phyloP scores from a whole-genome alignment of 768 basidiomycete species.

The Mycena indigotica region DNA sequence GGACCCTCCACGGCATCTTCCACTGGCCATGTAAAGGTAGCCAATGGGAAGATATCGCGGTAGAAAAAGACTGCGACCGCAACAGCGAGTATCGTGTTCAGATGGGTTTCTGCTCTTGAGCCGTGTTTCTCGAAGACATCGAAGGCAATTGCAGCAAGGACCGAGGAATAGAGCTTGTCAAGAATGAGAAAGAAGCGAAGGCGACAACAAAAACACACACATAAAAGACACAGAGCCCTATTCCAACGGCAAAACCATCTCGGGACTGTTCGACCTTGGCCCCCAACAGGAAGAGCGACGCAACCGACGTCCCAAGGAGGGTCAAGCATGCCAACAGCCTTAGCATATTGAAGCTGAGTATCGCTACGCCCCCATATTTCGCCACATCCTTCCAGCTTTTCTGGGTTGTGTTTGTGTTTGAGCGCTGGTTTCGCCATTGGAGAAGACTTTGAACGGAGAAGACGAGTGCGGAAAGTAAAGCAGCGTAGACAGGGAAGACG shows the following conservation, averaged over 20 bases:
- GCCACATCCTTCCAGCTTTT: conserved; percentile 15
- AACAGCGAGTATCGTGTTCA: conserved; percentile 32
- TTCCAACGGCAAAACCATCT: neutral
- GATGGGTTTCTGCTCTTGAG: conserved; percentile 22
- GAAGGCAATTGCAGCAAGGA: conserved; percentile 2
- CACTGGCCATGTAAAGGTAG: conserved; percentile 49
- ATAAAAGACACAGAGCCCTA: conserved; percentile 14
- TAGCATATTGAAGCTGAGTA: conserved; percentile 5
- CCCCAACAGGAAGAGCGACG: conserved; percentile 1
- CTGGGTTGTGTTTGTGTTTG: neutral
- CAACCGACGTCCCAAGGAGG: conserved; percentile 13
- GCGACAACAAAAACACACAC: conserved; percentile 8
- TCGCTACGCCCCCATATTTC: conserved; percentile 10
- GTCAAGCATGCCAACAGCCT: conserved; percentile 8
- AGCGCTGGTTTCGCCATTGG: neutral
- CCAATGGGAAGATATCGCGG: conserved; percentile 61
- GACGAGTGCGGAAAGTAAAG: conserved; percentile 5
- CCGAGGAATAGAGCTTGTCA: conserved; percentile 9
- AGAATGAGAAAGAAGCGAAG: neutral
- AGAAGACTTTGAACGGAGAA: neutral
- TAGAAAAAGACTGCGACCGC: conserved; percentile 50
- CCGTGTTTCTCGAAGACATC: neutral
- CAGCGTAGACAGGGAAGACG: conserved; percentile 10
- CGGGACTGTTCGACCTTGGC: neutral
- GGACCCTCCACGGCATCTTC: conserved; percentile 47